These are phyloP conservation scores for Geotrichum australiense DNA, from an alignment of 1,139 yeast species.

Conservation along the genomic window DNA sequence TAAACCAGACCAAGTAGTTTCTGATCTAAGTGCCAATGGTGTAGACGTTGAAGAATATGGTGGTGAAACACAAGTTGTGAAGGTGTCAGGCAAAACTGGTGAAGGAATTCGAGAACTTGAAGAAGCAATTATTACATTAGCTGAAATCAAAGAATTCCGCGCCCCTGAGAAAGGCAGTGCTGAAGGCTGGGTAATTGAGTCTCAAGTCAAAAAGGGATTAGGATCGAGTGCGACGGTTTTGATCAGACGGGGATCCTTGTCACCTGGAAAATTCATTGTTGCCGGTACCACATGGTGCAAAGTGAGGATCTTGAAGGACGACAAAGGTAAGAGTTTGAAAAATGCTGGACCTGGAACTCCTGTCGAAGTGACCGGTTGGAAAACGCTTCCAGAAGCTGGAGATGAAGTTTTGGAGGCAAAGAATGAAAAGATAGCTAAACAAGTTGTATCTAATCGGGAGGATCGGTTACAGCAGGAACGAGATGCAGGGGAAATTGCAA, in stretches of 20 bases:
- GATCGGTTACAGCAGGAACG: constrained; percentile 50
- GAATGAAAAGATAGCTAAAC: constrained; percentile 67
- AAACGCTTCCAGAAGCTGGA: constrained; percentile 86
- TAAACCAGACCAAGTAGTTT: constrained; percentile 63
- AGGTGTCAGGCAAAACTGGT: constrained; percentile 82
- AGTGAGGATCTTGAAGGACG: constrained; percentile 76
- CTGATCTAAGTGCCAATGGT: constrained; percentile 69
- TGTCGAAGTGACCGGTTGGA: constrained; percentile 93
- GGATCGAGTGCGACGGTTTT: constrained; percentile 85
- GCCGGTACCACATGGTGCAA: constrained; percentile 87
- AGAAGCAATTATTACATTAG: constrained; percentile 77
- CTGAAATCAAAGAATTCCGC: constrained; percentile 74
- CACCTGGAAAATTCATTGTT: constrained; percentile 62
- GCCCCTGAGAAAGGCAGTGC: constrained; percentile 49
- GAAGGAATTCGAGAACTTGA: constrained; percentile 82
- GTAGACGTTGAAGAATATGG: constrained; percentile 90
- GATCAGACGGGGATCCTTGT: constrained; percentile 70
- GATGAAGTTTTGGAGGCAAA: constrained; percentile 74
- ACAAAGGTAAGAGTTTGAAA: constrained; percentile 55
- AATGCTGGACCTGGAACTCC: constrained; percentile 85
- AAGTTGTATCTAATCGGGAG: constrained; percentile 59
- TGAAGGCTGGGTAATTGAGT: constrained; percentile 90
- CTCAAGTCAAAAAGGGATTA: constrained; percentile 72
- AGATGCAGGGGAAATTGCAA: constrained; percentile 61
- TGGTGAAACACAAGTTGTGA: constrained; percentile 88